phyloP scores from a whole-genome alignment of 2,329 filamentous ascomycete species.

The Colletotrichum navitas region DNA sequence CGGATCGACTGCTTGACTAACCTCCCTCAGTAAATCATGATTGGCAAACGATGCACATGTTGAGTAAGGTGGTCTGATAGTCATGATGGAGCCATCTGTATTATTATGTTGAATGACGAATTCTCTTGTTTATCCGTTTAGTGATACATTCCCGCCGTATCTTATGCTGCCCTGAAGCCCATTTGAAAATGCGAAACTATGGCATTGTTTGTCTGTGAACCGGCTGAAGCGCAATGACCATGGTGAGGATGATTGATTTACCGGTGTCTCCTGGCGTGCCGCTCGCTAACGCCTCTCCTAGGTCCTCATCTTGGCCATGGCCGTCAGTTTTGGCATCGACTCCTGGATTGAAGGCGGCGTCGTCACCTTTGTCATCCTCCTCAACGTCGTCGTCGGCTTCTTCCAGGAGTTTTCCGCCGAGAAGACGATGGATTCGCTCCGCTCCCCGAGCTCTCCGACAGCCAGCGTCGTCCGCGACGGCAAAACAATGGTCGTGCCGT shows the following conservation, averaged over 20 bases:
- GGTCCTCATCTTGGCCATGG: constrained; percentile 65
- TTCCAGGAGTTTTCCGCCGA: constrained; percentile 68
- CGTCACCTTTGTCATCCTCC: constrained; percentile 62
- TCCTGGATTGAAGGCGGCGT: constrained; percentile 69
- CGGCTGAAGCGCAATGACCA: constrained; percentile 76
- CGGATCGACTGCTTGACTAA: too few species aligned
- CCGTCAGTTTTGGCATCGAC: constrained; percentile 63
- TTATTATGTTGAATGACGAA: too few species aligned
- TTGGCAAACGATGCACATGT: too few species aligned
- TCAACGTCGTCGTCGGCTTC: constrained; percentile 68
- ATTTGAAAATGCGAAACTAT: too few species aligned
- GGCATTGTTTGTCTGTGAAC: too few species aligned
- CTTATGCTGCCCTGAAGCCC: too few species aligned
- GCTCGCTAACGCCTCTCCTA: not conserved
- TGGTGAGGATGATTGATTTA: constrained; percentile 51
- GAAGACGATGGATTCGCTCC: constrained; percentile 66
- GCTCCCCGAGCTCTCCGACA: constrained; percentile 63
- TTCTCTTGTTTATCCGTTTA: too few species aligned
- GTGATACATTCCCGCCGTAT: too few species aligned
- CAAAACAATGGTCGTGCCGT: constrained; percentile 62
- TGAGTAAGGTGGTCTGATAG: too few species aligned
- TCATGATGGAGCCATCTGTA: too few species aligned
- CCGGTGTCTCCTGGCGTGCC: too few species aligned
- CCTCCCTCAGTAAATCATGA: too few species aligned
- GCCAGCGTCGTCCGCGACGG: constrained; percentile 65